A percentile compares a stretch with the other conserved stretches of the same genome.
Evolutionary conservation across 2,329 filamentous ascomycete genomes (phyloP).

Genomic region (Neofusicoccum laricinum): DNA sequence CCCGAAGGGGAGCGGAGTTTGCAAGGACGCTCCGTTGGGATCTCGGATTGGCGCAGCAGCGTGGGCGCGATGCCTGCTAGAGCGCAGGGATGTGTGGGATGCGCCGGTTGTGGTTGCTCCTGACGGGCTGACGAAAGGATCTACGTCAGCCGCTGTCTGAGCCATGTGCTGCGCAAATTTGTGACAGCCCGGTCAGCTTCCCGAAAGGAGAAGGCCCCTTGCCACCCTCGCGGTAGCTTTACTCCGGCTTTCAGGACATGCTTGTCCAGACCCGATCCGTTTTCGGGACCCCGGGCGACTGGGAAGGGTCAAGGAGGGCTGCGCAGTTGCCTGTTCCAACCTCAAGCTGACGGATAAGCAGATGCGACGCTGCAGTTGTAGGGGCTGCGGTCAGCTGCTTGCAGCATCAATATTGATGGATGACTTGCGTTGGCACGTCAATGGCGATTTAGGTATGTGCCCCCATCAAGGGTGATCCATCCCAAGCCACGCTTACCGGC

Average conservation of each 20-base stretch:
- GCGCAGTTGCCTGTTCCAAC: constrained; percentile 13
- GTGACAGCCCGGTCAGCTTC: constrained; percentile 14
- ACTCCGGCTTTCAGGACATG: constrained; percentile 10
- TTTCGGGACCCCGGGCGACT: constrained; percentile 1
- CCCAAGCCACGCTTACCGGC: constrained; percentile 14
- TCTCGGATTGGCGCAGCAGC: constrained; percentile 2
- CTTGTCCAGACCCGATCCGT: not conserved
- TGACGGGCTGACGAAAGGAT: constrained; percentile 18
- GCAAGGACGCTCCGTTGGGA: constrained; percentile 8
- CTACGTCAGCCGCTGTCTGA: constrained; percentile 16
- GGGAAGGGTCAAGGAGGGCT: not conserved
- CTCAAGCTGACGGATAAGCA: not conserved
- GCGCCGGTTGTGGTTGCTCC: constrained; percentile 10
- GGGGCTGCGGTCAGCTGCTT: constrained; percentile 5
- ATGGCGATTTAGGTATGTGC: not conserved
- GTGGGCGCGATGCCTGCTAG: not conserved
- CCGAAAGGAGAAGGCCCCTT: constrained; percentile 13
- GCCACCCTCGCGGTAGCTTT: constrained; percentile 4
- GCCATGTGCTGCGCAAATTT: constrained; percentile 17
- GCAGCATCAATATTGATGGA: constrained; percentile 12
- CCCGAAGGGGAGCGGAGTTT: constrained; percentile 12
- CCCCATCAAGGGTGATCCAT: constrained; percentile 16
- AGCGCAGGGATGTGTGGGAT: constrained; percentile 9
- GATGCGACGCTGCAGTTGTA: constrained; percentile 1
- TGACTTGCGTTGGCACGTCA: constrained; percentile 14